phyloP scores from a whole-genome alignment of 495 filamentous ascomycete species.

The Cetradonia linearis region DNA sequence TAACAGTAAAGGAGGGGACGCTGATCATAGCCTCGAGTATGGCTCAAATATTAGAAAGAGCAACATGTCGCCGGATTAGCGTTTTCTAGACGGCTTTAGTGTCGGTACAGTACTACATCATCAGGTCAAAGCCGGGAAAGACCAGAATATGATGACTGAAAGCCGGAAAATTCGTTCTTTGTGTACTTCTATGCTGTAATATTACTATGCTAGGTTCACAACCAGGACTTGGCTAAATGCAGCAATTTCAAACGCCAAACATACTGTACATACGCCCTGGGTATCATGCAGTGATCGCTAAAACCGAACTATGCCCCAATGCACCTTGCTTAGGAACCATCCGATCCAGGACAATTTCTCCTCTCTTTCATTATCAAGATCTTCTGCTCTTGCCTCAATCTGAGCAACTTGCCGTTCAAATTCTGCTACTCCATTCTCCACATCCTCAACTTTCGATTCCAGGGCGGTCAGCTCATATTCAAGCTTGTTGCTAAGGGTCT shows the following conservation, averaged over 20 bases:
- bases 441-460: conserved; percentile 72
- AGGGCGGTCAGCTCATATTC: conserved; percentile 87
- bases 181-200: conserved; percentile 9
- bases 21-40: too few species aligned
- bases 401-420: conserved; percentile 73
- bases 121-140: neutral
- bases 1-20: too few species aligned
- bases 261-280: conserved; percentile 10
- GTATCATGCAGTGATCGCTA: conserved; percentile 15
- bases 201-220: neutral
- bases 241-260: conserved; percentile 4
- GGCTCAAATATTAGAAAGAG: too few species aligned
- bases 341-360: conserved; percentile 48
- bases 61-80: neutral
- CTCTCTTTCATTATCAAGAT: conserved; percentile 54
- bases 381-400: conserved; percentile 63
- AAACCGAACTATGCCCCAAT: conserved; percentile 4
- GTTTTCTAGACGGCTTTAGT: neutral
- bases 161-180: neutral
- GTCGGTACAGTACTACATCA: neutral
- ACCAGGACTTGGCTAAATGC: neutral
- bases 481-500: conserved; percentile 72
- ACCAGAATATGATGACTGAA: neutral
- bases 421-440: conserved; percentile 71
- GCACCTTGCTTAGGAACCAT: conserved; percentile 37